Evolutionary conservation across 2,329 filamentous ascomycete genomes (phyloP), one percentile per base, ranked within the genome.

Genomic region (Didymella glomerata): DNA sequence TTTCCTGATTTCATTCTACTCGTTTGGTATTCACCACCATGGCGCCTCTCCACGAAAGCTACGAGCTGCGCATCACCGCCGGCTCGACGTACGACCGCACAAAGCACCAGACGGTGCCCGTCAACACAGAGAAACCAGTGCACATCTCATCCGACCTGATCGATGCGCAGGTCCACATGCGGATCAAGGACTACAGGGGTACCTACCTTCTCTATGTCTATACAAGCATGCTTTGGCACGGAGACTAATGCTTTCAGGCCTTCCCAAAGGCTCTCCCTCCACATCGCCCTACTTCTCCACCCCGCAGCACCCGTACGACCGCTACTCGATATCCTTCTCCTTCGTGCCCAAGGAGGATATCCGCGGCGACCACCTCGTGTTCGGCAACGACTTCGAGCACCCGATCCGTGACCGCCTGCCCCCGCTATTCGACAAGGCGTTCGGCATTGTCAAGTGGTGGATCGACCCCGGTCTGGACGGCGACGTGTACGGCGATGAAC

Each of bases 371-470:
- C 88, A 96, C 62, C 82, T 99, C 2, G 88, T 97, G 53, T 97
- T 97, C 69, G 95, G 94, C 41, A 98, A 98, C 76, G 93, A 97
- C 81, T 97, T 98, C 74, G 93, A 97, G 72, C 86, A 90, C 49
- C 92, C 95, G 0, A 95, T 99, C 68, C 86, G 92, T 28, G 90
- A 97, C 73, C 86, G 88, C 16, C 82, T 99, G 2, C 94, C 95
- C 0, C 91, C 92, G 0, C 93, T 94, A 0, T 96, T 97, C 77
- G 87, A 87, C 72, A 89, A 91, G 10, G 93, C 93, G 0, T 87
- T 97, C 77, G 88, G 87, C 51, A 89, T 97, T 42, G 91, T 96
- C 27, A 91, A 91, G 68, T 96, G 91, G 90, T 91, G 88, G 81
- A 90, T 98, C 48, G 94, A 99, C 73, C 94, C 94, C 0, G 92